Conservation (phyloP, 192 early-diverging fungal species). For the Dissophora ornata region DNA sequence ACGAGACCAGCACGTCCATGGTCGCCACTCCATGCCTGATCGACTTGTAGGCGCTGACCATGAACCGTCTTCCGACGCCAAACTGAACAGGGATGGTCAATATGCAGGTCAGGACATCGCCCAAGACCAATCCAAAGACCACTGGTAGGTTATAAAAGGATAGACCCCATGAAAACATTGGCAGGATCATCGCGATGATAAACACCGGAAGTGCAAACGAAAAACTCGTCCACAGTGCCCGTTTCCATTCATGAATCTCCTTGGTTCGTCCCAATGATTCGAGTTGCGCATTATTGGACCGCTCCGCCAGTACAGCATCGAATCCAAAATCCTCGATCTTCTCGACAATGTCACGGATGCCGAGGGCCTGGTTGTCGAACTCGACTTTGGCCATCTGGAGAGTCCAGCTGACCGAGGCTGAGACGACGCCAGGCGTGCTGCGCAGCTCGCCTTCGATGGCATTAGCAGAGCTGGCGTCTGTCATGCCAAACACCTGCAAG, state of each 20-base stretch:
- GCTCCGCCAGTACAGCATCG: conserved; percentile 75
- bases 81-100: conserved; percentile 96
- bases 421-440: conserved; percentile 68
- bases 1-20: conserved; percentile 94
- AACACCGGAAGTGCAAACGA: conserved; percentile 86
- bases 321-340: conserved; percentile 86
- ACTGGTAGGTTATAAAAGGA: conserved; percentile 53
- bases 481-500: conserved; percentile 97
- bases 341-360: conserved; percentile 83
- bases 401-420: conserved; percentile 80
- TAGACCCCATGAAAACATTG: conserved; percentile 55
- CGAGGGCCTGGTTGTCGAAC: conserved; percentile 70
- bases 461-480: conserved; percentile 82
- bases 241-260: conserved; percentile 87
- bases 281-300: conserved; percentile 77
- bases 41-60: conserved; percentile 80
- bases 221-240: conserved; percentile 72
- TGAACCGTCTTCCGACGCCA: conserved; percentile 84
- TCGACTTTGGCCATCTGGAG: conserved; percentile 79
- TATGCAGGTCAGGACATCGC: conserved; percentile 72
- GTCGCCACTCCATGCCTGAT: conserved; percentile 86
- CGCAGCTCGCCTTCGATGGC: conserved; percentile 78
- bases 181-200: conserved; percentile 81
- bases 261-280: conserved; percentile 88
- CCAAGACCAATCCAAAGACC: conserved; percentile 73